phyloP scores from a whole-genome alignment of 129 eudicot species.

The Saussurea involucrata region DNA sequence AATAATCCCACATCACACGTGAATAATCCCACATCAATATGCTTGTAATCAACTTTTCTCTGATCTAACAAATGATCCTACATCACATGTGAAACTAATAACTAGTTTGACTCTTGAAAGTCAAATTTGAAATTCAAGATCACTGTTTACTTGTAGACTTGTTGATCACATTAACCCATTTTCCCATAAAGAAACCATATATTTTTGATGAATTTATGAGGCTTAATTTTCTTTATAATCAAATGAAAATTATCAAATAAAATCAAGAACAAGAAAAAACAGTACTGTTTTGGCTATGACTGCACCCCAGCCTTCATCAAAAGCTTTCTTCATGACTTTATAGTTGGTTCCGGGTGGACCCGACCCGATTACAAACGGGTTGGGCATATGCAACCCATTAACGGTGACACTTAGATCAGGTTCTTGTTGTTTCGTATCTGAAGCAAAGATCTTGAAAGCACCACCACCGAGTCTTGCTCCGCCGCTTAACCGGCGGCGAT shows the following conservation, averaged over 20 bases:
- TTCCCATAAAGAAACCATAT: background rate
- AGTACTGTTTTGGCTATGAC: conserved; percentile 96
- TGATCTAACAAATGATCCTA: conserved; percentile 14
- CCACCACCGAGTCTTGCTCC: conserved; percentile 35
- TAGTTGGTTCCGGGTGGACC: conserved; percentile 99
- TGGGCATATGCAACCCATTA: conserved; percentile 89
- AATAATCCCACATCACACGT: background rate
- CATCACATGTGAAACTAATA: background rate
- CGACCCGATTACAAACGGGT: conserved; percentile 98
- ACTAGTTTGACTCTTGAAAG: conserved; percentile 16
- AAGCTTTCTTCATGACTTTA: conserved; percentile 90
- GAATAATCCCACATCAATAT: background rate
- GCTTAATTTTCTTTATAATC: background rate
- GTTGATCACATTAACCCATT: background rate
- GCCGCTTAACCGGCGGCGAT: conserved; percentile 28
- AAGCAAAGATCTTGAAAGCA: conserved; percentile 46
- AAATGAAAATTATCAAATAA: background rate
- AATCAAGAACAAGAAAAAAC: background rate
- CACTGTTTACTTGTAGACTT: background rate
- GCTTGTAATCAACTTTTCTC: background rate
- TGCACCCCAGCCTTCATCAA: conserved; percentile 99
- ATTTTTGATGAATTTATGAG: background rate
- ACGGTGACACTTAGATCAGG: conserved; percentile 92
- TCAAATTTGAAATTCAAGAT: background rate
- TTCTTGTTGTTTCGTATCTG: conserved; percentile 27